A percentile compares a stretch with the other conserved stretches of the same genome.
These are phyloP conservation scores for Barbatosphaeria neglecta DNA, from an alignment of 495 filamentous ascomycete genomes.

Conservation along the genomic window DNA sequence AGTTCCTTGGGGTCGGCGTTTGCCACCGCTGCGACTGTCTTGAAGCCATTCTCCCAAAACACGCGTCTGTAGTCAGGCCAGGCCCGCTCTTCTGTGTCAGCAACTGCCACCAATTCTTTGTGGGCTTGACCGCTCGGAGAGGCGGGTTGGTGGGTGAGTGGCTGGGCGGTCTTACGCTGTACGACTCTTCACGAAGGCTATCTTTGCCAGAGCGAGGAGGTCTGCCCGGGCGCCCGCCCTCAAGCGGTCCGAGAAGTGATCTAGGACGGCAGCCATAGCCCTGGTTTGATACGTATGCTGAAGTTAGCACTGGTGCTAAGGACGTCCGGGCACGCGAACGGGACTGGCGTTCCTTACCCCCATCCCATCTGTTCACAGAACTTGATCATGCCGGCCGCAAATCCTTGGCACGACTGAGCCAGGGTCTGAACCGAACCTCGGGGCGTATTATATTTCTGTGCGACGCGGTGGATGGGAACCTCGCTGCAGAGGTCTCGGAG, in stretches of 20 bases:
- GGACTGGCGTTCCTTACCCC: slow-evolving; percentile 29
- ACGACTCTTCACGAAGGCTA: slow-evolving; percentile 67
- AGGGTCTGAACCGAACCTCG: slow-evolving; percentile 63
- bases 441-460: slow-evolving; percentile 55
- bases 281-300: slow-evolving; percentile 9
- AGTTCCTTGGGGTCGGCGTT: slow-evolving; percentile 57
- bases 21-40: slow-evolving; percentile 53
- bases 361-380: slow-evolving; percentile 68
- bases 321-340: too few species aligned
- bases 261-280: slow-evolving; percentile 59
- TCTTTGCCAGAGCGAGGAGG: slow-evolving; percentile 58
- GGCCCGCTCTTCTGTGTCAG: too few species aligned
- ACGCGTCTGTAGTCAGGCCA: slow-evolving; percentile 35
- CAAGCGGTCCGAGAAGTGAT: slow-evolving; percentile 66
- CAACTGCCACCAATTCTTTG: neutral
- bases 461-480: slow-evolving; percentile 56
- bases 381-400: slow-evolving; percentile 64
- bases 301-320: neutral
- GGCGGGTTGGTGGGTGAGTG: neutral
- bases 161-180: slow-evolving; percentile 40
- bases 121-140: neutral
- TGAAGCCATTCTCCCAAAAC: slow-evolving; percentile 69
- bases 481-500: slow-evolving; percentile 76
- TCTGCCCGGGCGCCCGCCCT: slow-evolving; percentile 66
- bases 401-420: slow-evolving; percentile 65